Evolutionary conservation across 2,329 filamentous ascomycete species (phyloP), one percentile per base, ranked within the genome.

Genomic region (Penicillium occitanis): DNA sequence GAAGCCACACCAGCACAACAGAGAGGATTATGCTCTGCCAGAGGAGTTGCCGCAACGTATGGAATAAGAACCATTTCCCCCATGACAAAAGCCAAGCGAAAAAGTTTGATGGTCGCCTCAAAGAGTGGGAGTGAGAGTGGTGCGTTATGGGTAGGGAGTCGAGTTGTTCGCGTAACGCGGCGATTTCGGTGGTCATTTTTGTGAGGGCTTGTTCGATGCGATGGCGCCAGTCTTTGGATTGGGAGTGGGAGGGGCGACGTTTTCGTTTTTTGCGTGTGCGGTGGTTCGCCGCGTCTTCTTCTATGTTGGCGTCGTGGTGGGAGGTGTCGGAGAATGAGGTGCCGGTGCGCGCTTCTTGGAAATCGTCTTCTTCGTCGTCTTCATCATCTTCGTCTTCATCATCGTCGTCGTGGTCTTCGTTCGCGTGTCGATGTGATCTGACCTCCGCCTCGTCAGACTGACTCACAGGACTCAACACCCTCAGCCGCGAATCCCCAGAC

Each of bases 121-220:
- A 8, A 7, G 37, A 10, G 22, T 59, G 33, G 7, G 28, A 48
- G 19, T 55, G 86, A 70, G 85, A 89, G 70, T 86, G 85, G 68
- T 87, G 86, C 80, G 90, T 90, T 70, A 94, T 87, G 13, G 91
- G 85, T 0, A 91, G 88, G 0, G 88, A 86, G 63, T 92, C 90
- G 70, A 98, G 90, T 75, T 98, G 93, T 78, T 99, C 95, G 42
- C 95, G 87, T 68, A 98, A 80, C 0, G 95, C 95, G 1, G 95
- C 93, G 37, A 99, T 88, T 79, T 99, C 95, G 17, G 93, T 91
- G 5, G 93, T 96, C 80, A 98, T 88, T 71, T 93, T 91, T 65
- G 94, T 91, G 65, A 98, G 84, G 25, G 92, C 91, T 51, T 89
- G 86, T 80, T 98, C 94, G 68, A 98, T 90, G 71, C 91, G 89